Percentiles rank a stretch among this genome's conserved stretches.
Evolutionary conservation across 495 filamentous ascomycete species (phyloP).

Genomic region (Podospora australis): DNA sequence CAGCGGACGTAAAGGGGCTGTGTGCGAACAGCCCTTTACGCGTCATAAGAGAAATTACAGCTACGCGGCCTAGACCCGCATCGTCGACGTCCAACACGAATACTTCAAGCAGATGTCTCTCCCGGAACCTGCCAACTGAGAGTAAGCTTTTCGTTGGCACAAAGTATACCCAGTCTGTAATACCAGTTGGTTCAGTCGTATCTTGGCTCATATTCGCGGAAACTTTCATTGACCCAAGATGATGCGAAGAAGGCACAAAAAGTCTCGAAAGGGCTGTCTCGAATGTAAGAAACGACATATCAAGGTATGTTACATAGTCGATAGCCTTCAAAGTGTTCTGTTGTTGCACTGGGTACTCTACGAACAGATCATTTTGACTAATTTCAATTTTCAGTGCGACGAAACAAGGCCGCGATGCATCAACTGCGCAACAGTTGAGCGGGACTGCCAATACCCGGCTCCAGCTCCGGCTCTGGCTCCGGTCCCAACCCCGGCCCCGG

Average conservation of each 20-base stretch:
- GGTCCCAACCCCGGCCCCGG: slow-evolving; percentile 5
- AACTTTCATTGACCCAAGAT: slow-evolving; percentile 8
- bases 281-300: slow-evolving; percentile 54
- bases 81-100: background rate
- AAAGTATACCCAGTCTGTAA: too few relatives aligned
- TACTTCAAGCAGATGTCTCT: too few relatives aligned
- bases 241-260: slow-evolving; percentile 44
- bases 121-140: too few relatives aligned
- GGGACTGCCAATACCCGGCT: slow-evolving; percentile 25
- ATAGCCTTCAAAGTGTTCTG: too few relatives aligned
- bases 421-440: slow-evolving; percentile 27
- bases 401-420: slow-evolving; percentile 29
- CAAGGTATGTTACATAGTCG: too few relatives aligned
- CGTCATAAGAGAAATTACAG: slow-evolving; percentile 12
- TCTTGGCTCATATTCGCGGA: too few relatives aligned
- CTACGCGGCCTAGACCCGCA: background rate
- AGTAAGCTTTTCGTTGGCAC: too few relatives aligned
- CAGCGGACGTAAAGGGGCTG: slow-evolving; percentile 7
- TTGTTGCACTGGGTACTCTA: background rate
- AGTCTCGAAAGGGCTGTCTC: slow-evolving; percentile 51
- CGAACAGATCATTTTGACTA: background rate
- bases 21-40: background rate
- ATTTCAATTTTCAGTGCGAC: slow-evolving; percentile 21
- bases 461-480: too few relatives aligned
- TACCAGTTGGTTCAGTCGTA: too few relatives aligned